A percentile compares a stretch with the other conserved stretches of the same genome.
Conservation (phyloP, 2,329 filamentous ascomycete species). For the Zymoseptoria tritici region DNA sequence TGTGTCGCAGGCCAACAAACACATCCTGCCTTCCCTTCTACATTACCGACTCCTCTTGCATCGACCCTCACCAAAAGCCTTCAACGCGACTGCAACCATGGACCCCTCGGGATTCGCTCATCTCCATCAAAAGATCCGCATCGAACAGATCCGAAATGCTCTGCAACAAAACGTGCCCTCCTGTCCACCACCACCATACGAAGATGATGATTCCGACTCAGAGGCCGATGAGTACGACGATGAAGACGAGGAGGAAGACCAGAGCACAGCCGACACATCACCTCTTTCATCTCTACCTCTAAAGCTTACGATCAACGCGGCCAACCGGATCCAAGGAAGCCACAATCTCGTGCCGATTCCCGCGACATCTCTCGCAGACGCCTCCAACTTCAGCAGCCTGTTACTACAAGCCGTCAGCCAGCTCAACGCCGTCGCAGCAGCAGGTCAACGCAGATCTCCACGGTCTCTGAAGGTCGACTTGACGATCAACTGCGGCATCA, state of each 20-base stretch:
- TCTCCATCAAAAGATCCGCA: slow-evolving; percentile 19
- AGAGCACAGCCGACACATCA: slow-evolving; percentile 6
- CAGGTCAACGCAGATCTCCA: slow-evolving; percentile 33
- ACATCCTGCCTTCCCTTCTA: slow-evolving; percentile 3
- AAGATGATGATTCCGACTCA: slow-evolving; percentile 6
- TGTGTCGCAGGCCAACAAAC: slow-evolving; percentile 6
- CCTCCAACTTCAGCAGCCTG: slow-evolving; percentile 37
- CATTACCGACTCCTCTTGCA: not conserved
- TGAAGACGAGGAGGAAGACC: slow-evolving; percentile 19
- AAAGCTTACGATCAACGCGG: slow-evolving; percentile 43
- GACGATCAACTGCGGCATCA: slow-evolving; percentile 31
- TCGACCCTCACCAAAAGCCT: not conserved
- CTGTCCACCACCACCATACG: slow-evolving; percentile 23
- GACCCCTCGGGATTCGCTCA: slow-evolving; percentile 16
- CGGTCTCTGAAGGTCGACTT: slow-evolving; percentile 42
- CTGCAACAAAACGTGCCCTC: slow-evolving; percentile 3
- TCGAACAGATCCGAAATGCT: slow-evolving; percentile 15
- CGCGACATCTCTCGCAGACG: slow-evolving; percentile 31
- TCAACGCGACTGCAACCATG: slow-evolving; percentile 10
- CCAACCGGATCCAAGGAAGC: slow-evolving; percentile 41
- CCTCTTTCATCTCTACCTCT: slow-evolving; percentile 32
- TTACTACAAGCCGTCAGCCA: slow-evolving; percentile 40
- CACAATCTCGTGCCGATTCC: slow-evolving; percentile 45
- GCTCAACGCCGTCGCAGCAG: slow-evolving; percentile 32
- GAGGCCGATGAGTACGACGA: slow-evolving; percentile 16